Evolutionary conservation across 1,139 yeast genomes (phyloP), one percentile per base, ranked within the genome.

Genomic region (Magnusiomyces magnusii): DNA sequence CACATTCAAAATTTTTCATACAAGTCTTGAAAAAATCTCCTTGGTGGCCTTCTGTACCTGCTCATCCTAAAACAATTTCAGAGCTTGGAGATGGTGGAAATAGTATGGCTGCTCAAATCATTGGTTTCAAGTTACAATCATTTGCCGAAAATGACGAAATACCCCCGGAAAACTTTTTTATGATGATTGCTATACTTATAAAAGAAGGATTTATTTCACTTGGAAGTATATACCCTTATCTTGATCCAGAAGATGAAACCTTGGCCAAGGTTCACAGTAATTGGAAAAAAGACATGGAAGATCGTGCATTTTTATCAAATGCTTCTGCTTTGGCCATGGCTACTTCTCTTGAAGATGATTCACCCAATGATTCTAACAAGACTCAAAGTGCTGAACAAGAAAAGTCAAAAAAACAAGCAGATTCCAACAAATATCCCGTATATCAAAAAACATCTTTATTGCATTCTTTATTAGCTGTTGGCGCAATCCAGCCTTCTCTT

Each of bases 241-340:
- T 89, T 27, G 70, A 75, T 3, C 87, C 89, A 0, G 59, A 64
- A 17, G 75, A 71, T 51, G 73, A 73, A 0, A 79, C 72, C 21
- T 73, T 84, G 73, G 67, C 66, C 0, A 65, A 67, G 13, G 73
- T 84, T 49, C 80, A 83, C 55, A 72, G 71, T 1, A 71, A 72
- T 3, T 81, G 82, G 70, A 78, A 81, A 47, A 76, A 76, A 31
- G 77, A 79, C 25, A 69, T 87, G 65, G 84, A 85, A n/a, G 82
- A 82, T 19, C 80, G 84, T 59, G 84, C 87, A 0, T 77, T 79
- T 65, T 76, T 78, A 62, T 87, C 95, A 0, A 81, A 83, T 28
- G 87, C 90, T 0, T 87, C 87, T 62, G 96, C 96, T 0, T 74
- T 92, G 57, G 95, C 97, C 0, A 71, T 90, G 65, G 96, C 97